These are phyloP conservation scores for Trichocladium antarcticum DNA, from an alignment of 495 filamentous ascomycete genomes.

Conservation along the genomic window DNA sequence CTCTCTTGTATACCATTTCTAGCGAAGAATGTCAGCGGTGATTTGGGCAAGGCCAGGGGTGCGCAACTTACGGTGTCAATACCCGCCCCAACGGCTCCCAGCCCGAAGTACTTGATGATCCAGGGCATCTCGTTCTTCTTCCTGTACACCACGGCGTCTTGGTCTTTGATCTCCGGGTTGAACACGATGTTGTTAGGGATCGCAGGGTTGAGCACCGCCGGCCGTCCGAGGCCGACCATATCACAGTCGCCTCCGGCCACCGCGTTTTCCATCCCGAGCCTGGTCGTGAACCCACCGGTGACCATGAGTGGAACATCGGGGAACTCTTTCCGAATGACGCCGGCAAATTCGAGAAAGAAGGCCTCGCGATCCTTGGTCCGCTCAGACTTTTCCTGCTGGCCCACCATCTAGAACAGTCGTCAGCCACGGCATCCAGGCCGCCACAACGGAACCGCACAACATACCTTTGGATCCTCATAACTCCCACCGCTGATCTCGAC, in stretches of 20 bases:
- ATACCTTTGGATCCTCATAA: slow-evolving; percentile 43
- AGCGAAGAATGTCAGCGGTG: not conserved
- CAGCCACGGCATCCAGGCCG: not conserved
- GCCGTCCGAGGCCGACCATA: slow-evolving; percentile 46
- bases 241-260: slow-evolving; percentile 45
- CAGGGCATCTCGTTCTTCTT: slow-evolving; percentile 29
- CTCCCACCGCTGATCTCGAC: slow-evolving; percentile 50
- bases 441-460: not conserved
- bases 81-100: slow-evolving; percentile 36
- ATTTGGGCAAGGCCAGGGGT: not conserved
- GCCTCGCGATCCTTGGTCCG: slow-evolving; percentile 45
- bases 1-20: slow-evolving; percentile 32
- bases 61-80: slow-evolving; percentile 30
- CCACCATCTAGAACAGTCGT: slow-evolving; percentile 4
- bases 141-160: slow-evolving; percentile 36
- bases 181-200: slow-evolving; percentile 41
- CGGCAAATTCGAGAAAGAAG: slow-evolving; percentile 51
- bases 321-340: slow-evolving; percentile 33
- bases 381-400: slow-evolving; percentile 19
- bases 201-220: slow-evolving; percentile 40
- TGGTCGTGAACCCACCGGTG: slow-evolving; percentile 45
- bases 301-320: slow-evolving; percentile 36
- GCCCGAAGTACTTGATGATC: slow-evolving; percentile 26
- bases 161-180: slow-evolving; percentile 40
- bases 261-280: slow-evolving; percentile 44